Evolutionary conservation across 768 basidiomycete species (phyloP).

Genomic region (Daedalea quercina): DNA sequence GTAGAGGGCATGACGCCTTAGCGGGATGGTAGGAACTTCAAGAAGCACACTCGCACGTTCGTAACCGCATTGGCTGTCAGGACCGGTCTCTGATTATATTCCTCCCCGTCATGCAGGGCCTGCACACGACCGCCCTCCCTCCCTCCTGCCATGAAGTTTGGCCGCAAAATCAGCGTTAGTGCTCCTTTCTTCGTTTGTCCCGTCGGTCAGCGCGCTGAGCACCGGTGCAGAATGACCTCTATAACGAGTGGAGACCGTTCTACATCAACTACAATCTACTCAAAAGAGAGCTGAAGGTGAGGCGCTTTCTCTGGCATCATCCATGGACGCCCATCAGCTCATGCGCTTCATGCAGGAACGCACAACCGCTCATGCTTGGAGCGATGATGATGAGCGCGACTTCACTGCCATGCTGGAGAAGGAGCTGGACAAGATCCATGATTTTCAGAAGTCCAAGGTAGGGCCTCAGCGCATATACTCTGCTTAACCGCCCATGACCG

Average conservation of each 20-base stretch:
- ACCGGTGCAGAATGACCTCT: constrained; percentile 63
- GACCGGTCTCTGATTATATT: background rate
- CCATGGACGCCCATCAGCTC: background rate
- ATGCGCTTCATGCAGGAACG: constrained; percentile 27
- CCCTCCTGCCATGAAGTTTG: constrained; percentile 62
- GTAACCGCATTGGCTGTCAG: background rate
- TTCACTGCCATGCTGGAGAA: constrained; percentile 74
- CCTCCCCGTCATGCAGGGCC: background rate
- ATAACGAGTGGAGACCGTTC: constrained; percentile 85
- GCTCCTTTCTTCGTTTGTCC: background rate
- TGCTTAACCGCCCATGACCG: background rate
- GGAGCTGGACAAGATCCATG: constrained; percentile 91
- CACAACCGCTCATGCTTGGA: constrained; percentile 60
- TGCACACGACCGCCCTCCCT: background rate
- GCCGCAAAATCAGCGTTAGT: constrained; percentile 65
- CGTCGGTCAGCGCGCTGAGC: background rate
- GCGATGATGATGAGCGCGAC: constrained; percentile 68
- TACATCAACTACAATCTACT: constrained; percentile 88
- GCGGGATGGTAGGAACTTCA: background rate
- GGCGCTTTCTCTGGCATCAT: constrained; percentile 6
- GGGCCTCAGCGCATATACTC: constrained; percentile 5
- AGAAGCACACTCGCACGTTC: constrained; percentile 6
- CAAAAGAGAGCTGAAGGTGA: constrained; percentile 86
- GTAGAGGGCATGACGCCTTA: background rate
- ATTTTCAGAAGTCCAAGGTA: constrained; percentile 89